Evolutionary conservation across 139 green algal species (phyloP).

Genomic region (Yamagishiella unicocca): DNA sequence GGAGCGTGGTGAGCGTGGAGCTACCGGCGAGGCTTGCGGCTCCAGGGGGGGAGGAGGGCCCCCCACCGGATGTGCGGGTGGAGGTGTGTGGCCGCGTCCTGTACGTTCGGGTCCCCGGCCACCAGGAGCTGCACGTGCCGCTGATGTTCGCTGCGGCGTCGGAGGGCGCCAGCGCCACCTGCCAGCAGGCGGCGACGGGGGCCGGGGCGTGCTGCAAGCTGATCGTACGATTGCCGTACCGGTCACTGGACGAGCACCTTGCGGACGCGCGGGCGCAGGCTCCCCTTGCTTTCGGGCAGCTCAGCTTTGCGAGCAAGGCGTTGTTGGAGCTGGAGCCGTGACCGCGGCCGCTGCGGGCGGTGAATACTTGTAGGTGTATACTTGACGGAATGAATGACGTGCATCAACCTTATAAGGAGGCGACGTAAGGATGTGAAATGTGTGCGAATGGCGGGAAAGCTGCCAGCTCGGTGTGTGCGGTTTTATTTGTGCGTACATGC

Average conservation of each 20-base stretch:
- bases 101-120: slow-evolving; percentile 3
- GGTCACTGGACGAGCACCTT: slow-evolving; percentile 11
- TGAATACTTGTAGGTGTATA: no score
- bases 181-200: no score
- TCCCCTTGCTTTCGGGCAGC: slow-evolving; percentile 49
- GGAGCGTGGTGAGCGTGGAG: slow-evolving; percentile 50
- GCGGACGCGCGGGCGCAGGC: slow-evolving; percentile 29
- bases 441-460: no score
- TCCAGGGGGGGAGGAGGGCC: no score
- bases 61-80: neutral
- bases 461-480: no score
- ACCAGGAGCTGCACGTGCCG: slow-evolving; percentile 39
- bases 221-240: slow-evolving; percentile 38
- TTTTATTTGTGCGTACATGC: no score
- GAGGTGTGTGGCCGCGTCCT: slow-evolving; percentile 47
- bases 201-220: slow-evolving; percentile 26
- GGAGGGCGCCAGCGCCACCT: neutral
- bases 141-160: slow-evolving; percentile 49
- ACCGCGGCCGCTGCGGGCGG: no score
- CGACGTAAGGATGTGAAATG: no score
- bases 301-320: slow-evolving; percentile 48
- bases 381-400: no score
- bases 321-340: slow-evolving; percentile 58
- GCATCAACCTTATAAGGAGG: no score
- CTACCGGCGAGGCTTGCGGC: neutral